phyloP scores from a whole-genome alignment of 345 rosid genomes.

The Mercurialis annua region DNA sequence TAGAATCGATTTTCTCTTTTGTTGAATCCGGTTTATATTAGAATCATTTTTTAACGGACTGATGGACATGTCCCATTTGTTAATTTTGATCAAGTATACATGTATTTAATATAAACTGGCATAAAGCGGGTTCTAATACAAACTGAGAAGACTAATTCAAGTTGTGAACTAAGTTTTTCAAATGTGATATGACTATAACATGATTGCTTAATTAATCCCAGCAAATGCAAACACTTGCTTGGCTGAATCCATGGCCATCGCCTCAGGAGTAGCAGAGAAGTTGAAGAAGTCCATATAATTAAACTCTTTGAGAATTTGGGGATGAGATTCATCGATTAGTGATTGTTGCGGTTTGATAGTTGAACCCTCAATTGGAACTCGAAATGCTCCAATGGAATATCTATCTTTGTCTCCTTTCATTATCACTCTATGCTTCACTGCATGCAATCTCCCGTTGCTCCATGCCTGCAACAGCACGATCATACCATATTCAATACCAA shows the following conservation, averaged over 20 bases:
- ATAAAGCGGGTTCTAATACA: no score
- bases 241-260: neutral
- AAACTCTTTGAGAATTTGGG: constrained; percentile 20
- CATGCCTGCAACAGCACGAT: constrained; percentile 13
- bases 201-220: neutral
- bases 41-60: no score
- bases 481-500: no score
- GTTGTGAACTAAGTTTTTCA: no score
- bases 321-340: constrained; percentile 10
- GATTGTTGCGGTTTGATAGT: constrained; percentile 11
- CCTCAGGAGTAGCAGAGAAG: neutral
- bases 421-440: constrained; percentile 12
- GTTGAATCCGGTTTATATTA: no score
- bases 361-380: constrained; percentile 3
- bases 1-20: neutral
- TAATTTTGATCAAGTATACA: no score
- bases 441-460: constrained; percentile 22
- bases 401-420: constrained; percentile 18
- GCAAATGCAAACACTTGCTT: neutral
- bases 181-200: no score
- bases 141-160: no score
- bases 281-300: constrained; percentile 6
- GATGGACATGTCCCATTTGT: no score
- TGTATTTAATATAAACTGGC: no score
- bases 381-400: constrained; percentile 10